Evolutionary conservation across 1,139 yeast species (phyloP).

Genomic region (Candida glucosophila): DNA sequence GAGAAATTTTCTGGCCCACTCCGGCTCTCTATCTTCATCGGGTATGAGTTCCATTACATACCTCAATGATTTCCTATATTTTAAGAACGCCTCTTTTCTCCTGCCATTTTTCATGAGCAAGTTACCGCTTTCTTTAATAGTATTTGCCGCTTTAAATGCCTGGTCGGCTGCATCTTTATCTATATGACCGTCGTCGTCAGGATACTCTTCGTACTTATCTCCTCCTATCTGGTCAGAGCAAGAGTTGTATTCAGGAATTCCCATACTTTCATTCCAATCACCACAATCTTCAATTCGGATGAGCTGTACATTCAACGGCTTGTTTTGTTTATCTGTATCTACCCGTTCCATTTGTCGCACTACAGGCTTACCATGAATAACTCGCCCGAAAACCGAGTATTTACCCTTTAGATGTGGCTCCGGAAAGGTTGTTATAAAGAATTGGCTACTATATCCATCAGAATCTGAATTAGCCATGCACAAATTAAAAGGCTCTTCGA

Average conservation of each 20-base stretch:
- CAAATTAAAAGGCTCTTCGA: constrained; percentile 41
- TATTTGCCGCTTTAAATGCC: constrained; percentile 42
- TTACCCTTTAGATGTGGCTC: constrained; percentile 68
- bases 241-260: constrained; percentile 52
- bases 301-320: constrained; percentile 33
- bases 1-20: constrained; percentile 39
- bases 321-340: constrained; percentile 31
- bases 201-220: constrained; percentile 66
- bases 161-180: constrained; percentile 49
- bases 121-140: constrained; percentile 61
- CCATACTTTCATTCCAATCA: constrained; percentile 46
- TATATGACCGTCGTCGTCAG: constrained; percentile 57
- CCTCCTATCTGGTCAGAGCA: constrained; percentile 55
- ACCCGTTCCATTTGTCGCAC: constrained; percentile 55
- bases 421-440: constrained; percentile 66
- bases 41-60: constrained; percentile 68
- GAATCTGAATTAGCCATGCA: constrained; percentile 73
- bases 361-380: constrained; percentile 58
- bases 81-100: constrained; percentile 43
- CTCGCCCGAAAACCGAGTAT: constrained; percentile 71
- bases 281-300: constrained; percentile 60
- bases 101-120: constrained; percentile 46
- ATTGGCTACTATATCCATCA: constrained; percentile 63
- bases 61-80: constrained; percentile 55
- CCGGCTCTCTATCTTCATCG: constrained; percentile 56